A percentile compares a stretch with the other conserved stretches of the same genome.
Evolutionary conservation across 2,329 filamentous ascomycete genomes (phyloP).

Genomic region (Leptosphaerulina australis): DNA sequence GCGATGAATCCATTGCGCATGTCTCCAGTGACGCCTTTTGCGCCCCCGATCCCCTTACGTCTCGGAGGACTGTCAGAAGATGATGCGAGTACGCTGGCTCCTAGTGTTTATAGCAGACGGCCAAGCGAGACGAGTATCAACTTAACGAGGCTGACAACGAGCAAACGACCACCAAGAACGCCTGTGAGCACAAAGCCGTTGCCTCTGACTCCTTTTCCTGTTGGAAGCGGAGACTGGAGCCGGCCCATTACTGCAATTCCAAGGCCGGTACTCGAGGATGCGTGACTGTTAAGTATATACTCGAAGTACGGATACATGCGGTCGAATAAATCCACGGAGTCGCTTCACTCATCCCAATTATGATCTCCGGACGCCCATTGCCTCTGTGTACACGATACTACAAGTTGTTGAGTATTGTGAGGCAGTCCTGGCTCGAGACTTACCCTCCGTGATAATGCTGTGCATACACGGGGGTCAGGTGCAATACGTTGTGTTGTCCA

Average conservation of each 20-base stretch:
- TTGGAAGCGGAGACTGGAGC: constrained; percentile 15
- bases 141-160: constrained; percentile 5
- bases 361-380: too few relatives aligned
- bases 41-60: constrained; percentile 20
- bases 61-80: constrained; percentile 10
- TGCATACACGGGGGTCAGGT: too few relatives aligned
- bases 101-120: constrained; percentile 12
- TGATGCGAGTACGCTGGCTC: constrained; percentile 12
- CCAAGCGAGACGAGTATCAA: constrained; percentile 14
- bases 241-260: constrained; percentile 4
- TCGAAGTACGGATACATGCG: constrained; percentile 6
- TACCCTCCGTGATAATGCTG: too few relatives aligned
- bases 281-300: constrained; percentile 18
- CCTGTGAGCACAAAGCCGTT: constrained; percentile 35
- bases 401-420: too few relatives aligned
- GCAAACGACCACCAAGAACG: neutral
- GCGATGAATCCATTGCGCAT: constrained; percentile 26
- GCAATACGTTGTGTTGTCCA: too few relatives aligned
- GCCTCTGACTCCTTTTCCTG: constrained; percentile 42
- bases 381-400: too few relatives aligned
- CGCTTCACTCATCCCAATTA: neutral
- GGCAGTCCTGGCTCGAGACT: too few relatives aligned
- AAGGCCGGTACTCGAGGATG: neutral
- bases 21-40: constrained; percentile 26
- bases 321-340: constrained; percentile 4